phyloP scores from a whole-genome alignment of 2,329 filamentous ascomycete genomes.

The Whalleya microplaca region DNA sequence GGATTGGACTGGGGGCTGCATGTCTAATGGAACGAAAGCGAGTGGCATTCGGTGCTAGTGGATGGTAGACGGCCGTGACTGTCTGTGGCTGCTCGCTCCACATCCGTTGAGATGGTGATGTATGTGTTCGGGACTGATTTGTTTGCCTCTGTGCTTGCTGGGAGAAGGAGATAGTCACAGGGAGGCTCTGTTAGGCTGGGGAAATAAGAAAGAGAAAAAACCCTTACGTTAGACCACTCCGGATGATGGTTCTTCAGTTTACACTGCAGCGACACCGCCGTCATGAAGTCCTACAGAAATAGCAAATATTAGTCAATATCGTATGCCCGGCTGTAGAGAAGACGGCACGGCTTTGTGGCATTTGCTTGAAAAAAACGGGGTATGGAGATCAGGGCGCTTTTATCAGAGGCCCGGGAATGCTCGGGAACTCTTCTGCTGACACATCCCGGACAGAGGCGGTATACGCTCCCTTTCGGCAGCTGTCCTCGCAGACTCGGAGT shows the following conservation, averaged over 20 bases:
- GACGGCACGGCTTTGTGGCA: not conserved
- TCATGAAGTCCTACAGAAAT: constrained; percentile 72
- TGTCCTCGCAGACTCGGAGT: not conserved
- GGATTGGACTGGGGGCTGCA: not conserved
- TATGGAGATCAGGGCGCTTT: constrained; percentile 1
- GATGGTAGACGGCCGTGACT: too few relatives aligned
- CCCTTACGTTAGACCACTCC: constrained; percentile 72
- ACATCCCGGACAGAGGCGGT: not conserved
- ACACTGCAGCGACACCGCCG: constrained; percentile 68
- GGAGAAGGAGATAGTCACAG: not conserved
- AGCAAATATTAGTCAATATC: constrained; percentile 23
- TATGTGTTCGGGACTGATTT: not conserved
- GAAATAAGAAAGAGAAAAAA: constrained; percentile 1
- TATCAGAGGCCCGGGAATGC: constrained; percentile 3
- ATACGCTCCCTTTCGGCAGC: not conserved
- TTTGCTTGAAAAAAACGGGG: not conserved
- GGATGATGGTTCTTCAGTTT: constrained; percentile 73
- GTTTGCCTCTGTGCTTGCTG: not conserved
- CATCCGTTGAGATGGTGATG: not conserved
- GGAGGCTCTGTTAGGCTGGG: not conserved
- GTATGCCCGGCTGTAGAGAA: not conserved
- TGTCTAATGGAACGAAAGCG: too few relatives aligned
- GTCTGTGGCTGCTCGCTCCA: not conserved
- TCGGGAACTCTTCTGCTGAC: constrained; percentile 4
- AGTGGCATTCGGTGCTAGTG: too few relatives aligned